Conservation (phyloP, 2,329 filamentous ascomycete genomes). For the Rhytidhysteron rufulum region DNA sequence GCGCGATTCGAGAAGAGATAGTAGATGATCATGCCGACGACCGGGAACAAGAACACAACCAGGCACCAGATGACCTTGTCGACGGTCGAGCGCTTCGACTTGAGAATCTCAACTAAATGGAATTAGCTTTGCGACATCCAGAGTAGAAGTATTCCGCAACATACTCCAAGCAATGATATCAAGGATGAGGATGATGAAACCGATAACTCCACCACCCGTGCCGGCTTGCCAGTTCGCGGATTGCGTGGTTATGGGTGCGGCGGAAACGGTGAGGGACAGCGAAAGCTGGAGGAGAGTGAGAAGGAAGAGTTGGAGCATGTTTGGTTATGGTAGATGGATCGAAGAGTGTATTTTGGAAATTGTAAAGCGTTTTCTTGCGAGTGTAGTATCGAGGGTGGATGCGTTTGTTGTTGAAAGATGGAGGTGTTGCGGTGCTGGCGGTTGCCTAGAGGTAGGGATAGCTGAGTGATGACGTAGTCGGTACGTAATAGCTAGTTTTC, state of each 20-base stretch:
- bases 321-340: background rate
- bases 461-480: too few relatives aligned
- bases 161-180: slow-evolving; percentile 62
- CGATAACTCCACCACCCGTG: slow-evolving; percentile 58
- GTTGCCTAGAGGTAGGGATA: too few relatives aligned
- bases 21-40: slow-evolving; percentile 60
- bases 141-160: too few relatives aligned
- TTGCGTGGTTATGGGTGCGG: slow-evolving; percentile 41
- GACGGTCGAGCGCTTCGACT: slow-evolving; percentile 56
- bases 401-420: background rate
- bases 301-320: slow-evolving; percentile 30
- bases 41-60: slow-evolving; percentile 62
- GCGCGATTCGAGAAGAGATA: slow-evolving; percentile 61
- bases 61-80: slow-evolving; percentile 62
- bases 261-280: slow-evolving; percentile 49
- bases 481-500: too few relatives aligned
- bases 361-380: too few relatives aligned
- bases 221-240: slow-evolving; percentile 54
- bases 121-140: too few relatives aligned
- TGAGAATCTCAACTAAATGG: slow-evolving; percentile 61
- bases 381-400: background rate
- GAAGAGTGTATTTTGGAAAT: background rate
- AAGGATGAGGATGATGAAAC: slow-evolving; percentile 58
- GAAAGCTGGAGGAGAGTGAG: slow-evolving; percentile 52
- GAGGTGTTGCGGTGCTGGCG: background rate